Conservation (phyloP, 2,329 filamentous ascomycete species). For the Cytospora schulzeri region DNA sequence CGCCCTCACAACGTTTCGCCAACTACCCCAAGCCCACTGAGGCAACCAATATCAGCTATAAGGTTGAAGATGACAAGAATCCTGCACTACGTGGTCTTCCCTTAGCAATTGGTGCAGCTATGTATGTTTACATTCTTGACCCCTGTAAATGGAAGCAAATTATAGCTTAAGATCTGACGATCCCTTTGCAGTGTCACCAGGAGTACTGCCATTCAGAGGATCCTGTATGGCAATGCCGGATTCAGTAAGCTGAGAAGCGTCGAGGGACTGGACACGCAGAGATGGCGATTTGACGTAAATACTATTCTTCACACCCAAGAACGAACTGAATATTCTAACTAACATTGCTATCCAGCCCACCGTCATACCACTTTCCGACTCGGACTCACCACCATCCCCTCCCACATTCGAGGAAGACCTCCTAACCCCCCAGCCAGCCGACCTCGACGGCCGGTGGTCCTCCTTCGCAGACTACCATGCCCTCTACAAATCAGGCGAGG, state of each 20-base stretch:
- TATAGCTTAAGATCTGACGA: constrained; percentile 3
- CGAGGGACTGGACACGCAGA: constrained; percentile 46
- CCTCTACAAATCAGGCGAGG: constrained; percentile 68
- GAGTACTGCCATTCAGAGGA: constrained; percentile 61
- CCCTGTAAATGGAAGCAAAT: no score
- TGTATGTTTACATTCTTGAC: constrained; percentile 31
- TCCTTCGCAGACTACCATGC: constrained; percentile 76
- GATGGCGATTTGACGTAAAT: constrained; percentile 54
- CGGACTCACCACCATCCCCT: constrained; percentile 33
- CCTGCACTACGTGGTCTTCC: constrained; percentile 69
- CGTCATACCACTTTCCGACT: constrained; percentile 53
- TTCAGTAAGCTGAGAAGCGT: constrained; percentile 52
- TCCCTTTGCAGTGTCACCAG: constrained; percentile 54
- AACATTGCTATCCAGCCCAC: constrained; percentile 47
- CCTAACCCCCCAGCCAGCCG: constrained; percentile 43
- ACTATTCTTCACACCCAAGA: neutral
- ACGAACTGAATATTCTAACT: constrained; percentile 4
- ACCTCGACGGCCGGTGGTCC: constrained; percentile 58
- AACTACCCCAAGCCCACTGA: constrained; percentile 48
- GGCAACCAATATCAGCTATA: constrained; percentile 38
- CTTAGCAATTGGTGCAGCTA: constrained; percentile 54
- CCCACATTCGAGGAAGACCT: constrained; percentile 47
- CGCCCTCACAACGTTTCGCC: constrained; percentile 37
- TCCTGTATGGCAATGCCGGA: constrained; percentile 71
- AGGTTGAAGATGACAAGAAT: constrained; percentile 56